Conservation (phyloP, 2,329 filamentous ascomycete genomes). For the Fusarium drepaniforme region DNA sequence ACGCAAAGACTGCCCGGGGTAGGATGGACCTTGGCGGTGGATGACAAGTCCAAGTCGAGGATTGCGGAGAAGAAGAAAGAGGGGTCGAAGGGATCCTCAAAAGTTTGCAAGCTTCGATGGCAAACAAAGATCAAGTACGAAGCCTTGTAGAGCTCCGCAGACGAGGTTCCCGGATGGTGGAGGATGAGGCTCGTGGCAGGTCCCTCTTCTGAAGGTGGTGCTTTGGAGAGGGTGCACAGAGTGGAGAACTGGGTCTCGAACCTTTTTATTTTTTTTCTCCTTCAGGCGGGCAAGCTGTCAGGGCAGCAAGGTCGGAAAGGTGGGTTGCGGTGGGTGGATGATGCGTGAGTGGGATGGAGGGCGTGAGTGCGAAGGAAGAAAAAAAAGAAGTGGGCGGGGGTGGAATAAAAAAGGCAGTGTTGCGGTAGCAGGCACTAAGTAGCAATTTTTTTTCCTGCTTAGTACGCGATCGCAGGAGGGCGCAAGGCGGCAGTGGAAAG, state of each 20-base stretch:
- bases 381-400: slow-evolving; percentile 42
- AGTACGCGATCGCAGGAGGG: slow-evolving; percentile 31
- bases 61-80: slow-evolving; percentile 36
- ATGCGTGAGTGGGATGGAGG: slow-evolving; percentile 34
- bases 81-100: slow-evolving; percentile 27
- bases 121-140: slow-evolving; percentile 43
- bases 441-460: slow-evolving; percentile 30
- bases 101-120: slow-evolving; percentile 31
- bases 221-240: slow-evolving; percentile 59
- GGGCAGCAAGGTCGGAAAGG: slow-evolving; percentile 46
- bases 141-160: slow-evolving; percentile 45
- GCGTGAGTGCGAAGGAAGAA: slow-evolving; percentile 36
- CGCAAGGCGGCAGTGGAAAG: slow-evolving; percentile 25
- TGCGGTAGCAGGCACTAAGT: slow-evolving; percentile 34
- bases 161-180: slow-evolving; percentile 51
- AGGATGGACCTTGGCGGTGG: slow-evolving; percentile 38
- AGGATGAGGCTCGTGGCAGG: slow-evolving; percentile 56
- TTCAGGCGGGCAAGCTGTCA: slow-evolving; percentile 42
- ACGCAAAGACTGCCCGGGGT: slow-evolving; percentile 37
- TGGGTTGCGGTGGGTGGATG: slow-evolving; percentile 43
- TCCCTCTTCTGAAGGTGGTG: slow-evolving; percentile 55
- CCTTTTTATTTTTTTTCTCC: slow-evolving; percentile 55
- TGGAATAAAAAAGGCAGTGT: slow-evolving; percentile 33
- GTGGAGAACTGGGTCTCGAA: slow-evolving; percentile 60
- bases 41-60: slow-evolving; percentile 43